These are phyloP conservation scores for Podospora bellae-mahoneyi DNA, from an alignment of 495 filamentous ascomycete genomes.

Conservation along the genomic window DNA sequence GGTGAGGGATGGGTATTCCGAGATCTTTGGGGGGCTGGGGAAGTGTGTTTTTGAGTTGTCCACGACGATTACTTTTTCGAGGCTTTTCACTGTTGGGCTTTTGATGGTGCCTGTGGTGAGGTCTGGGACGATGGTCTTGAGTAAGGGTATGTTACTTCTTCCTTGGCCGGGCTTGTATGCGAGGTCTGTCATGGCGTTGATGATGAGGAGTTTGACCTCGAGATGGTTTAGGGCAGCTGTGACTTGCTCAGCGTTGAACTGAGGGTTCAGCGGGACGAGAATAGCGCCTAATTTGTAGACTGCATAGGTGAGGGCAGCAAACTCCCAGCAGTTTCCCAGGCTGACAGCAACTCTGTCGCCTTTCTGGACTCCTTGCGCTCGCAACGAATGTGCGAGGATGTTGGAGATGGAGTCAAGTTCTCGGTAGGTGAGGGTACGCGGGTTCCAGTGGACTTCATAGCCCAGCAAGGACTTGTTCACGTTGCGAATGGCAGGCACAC, in stretches of 20 bases:
- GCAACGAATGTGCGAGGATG: constrained; percentile 68
- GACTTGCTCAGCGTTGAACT: constrained; percentile 79
- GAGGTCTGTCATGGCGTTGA: constrained; percentile 81
- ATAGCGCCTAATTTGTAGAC: constrained; percentile 91
- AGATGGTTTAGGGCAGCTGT: constrained; percentile 75
- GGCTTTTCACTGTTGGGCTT: constrained; percentile 63
- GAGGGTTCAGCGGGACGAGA: constrained; percentile 87
- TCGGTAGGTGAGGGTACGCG: constrained; percentile 60
- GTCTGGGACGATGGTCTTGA: constrained; percentile 62
- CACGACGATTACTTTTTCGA: constrained; percentile 69
- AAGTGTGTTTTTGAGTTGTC: constrained; percentile 67
- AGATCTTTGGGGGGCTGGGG: constrained; percentile 29
- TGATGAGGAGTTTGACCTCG: constrained; percentile 69
- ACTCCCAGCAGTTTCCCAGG: constrained; percentile 81
- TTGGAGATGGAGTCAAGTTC: constrained; percentile 73
- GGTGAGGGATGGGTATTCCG: constrained; percentile 36
- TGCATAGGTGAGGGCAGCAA: constrained; percentile 77
- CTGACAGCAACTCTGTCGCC: constrained; percentile 84
- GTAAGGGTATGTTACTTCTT: constrained; percentile 68
- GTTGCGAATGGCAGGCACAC: constrained; percentile 28
- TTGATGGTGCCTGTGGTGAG: constrained; percentile 51
- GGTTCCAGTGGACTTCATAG: background rate
- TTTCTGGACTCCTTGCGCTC: constrained; percentile 71
- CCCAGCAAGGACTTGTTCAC: constrained; percentile 13
- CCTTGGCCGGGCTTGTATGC: constrained; percentile 68